phyloP scores from a whole-genome alignment of 2,329 filamentous ascomycete species.

The Penicillium crustosum region DNA sequence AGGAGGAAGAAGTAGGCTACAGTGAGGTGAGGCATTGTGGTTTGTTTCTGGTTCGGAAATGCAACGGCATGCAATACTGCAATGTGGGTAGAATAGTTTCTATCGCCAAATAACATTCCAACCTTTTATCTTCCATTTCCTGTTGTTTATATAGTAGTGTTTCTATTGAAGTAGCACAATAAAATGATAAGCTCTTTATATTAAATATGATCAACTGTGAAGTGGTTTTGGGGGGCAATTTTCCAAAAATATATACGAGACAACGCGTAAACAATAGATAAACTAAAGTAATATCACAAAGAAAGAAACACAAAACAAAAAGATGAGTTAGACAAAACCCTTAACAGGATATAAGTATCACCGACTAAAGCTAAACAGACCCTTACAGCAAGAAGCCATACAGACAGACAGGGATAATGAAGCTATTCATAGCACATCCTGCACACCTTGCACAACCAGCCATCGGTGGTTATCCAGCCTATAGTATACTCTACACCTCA shows the following conservation, averaged over 20 bases:
- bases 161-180: neutral
- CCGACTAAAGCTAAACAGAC: neutral
- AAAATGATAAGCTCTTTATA: neutral
- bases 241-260: neutral
- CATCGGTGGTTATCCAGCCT: slow-evolving; percentile 1
- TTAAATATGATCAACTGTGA: neutral
- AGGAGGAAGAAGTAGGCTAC: neutral
- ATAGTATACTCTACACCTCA: neutral
- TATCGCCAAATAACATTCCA: neutral
- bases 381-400: neutral
- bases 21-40: neutral
- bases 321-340: neutral
- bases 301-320: neutral
- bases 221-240: too few relatives aligned
- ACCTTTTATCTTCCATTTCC: neutral
- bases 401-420: neutral
- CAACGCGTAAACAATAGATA: neutral
- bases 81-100: neutral
- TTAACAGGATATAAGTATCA: neutral
- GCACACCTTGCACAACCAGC: neutral
- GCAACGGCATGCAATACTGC: neutral
- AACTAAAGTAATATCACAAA: neutral
- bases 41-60: neutral
- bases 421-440: slow-evolving; percentile 3
- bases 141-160: neutral